Evolutionary conservation across 495 filamentous ascomycete genomes (phyloP), one percentile per base, ranked within the genome.

Genomic region (Lasiosphaeriaceae sp.): DNA sequence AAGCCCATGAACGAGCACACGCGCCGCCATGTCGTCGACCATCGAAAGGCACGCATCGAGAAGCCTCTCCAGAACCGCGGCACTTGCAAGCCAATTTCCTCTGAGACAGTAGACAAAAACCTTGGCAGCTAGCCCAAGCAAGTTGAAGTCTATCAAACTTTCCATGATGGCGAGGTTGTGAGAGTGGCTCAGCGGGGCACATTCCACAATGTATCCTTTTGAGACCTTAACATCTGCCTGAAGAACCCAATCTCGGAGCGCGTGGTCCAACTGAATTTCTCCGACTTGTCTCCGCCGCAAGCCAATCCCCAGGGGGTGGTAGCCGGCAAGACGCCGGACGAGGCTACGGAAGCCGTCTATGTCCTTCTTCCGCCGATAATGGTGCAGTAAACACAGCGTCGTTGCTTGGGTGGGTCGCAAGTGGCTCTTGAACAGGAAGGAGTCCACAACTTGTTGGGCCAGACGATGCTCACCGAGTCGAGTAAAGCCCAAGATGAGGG

Each of bases 401-500:
- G 83, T 86, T 21, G 73, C 69, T 48, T 79, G 69, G 24, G 81
- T 88, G 6, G 81, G 79, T 29, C 71, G 73, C 14, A 83, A 67
- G 14, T 74, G 67, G 34, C 71, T 79, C 19, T 67, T 56, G n/a
- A 65, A 45, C n/a, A 86, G 59, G 31, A 74, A 79, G 1, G 79
- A 79, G 17, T 73, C 58, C n/a, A 84, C 71, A n/a, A 88, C 77
- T 20, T 66, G 60, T 31, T 81, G 66, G 7, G 82, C 77, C 9
- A 90, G 69, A 21, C 74, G 65, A 58, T 77, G 67, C 35, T 77
- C 73, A 47, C 75, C 67, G 14, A 84, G 66, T 26, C 72, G 69
- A 37, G 77, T 78, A 45, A 92, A 82, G 24, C 76, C 74, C 14
- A 73, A 61, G 17, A 92, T 78, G 22, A 92, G 73, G 29, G 77